Percentiles rank a stretch among this genome's conserved stretches.
phyloP scores from a whole-genome alignment of 306 rosid genomes.

The Begonia fuchsioides region DNA sequence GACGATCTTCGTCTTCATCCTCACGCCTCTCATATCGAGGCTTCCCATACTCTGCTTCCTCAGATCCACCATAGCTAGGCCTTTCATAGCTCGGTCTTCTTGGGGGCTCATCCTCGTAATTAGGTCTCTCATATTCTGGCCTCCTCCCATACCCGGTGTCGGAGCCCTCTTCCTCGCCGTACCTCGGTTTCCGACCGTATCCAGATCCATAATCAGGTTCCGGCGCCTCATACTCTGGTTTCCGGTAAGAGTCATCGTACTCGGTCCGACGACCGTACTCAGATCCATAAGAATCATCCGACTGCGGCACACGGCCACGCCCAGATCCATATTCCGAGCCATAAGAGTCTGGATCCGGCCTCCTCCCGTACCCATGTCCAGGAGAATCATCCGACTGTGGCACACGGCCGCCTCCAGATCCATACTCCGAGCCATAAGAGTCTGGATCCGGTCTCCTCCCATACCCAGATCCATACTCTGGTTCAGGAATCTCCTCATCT shows the following conservation, averaged over 20 bases:
- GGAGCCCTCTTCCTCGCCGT: slow-evolving; percentile 10
- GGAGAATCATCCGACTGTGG: neutral
- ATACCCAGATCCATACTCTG: slow-evolving; percentile 14
- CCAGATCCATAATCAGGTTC: slow-evolving; percentile 16
- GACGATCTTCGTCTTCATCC: slow-evolving; percentile 23
- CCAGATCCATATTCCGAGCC: slow-evolving; percentile 9
- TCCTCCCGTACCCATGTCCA: slow-evolving; percentile 11
- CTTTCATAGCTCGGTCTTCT: slow-evolving; percentile 28
- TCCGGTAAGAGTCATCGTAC: slow-evolving; percentile 8
- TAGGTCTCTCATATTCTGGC: slow-evolving; percentile 13
- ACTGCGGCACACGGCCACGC: slow-evolving; percentile 7
- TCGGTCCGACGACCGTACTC: slow-evolving; percentile 16
- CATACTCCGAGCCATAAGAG: neutral
- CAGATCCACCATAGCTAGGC: slow-evolving; percentile 18
- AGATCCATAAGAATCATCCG: neutral
- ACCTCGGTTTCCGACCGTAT: slow-evolving; percentile 12
- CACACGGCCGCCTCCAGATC: slow-evolving; percentile 10
- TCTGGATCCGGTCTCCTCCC: slow-evolving; percentile 6
- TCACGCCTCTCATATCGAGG: slow-evolving; percentile 30
- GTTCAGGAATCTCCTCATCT: neutral
- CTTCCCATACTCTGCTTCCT: slow-evolving; percentile 26
- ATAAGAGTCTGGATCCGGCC: slow-evolving; percentile 1
- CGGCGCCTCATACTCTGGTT: slow-evolving; percentile 27
- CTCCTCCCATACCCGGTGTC: slow-evolving; percentile 9
- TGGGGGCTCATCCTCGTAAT: slow-evolving; percentile 19